These are phyloP conservation scores for Agapanthus africanus DNA, from an alignment of 106 monocot genomes.

Conservation along the genomic window DNA sequence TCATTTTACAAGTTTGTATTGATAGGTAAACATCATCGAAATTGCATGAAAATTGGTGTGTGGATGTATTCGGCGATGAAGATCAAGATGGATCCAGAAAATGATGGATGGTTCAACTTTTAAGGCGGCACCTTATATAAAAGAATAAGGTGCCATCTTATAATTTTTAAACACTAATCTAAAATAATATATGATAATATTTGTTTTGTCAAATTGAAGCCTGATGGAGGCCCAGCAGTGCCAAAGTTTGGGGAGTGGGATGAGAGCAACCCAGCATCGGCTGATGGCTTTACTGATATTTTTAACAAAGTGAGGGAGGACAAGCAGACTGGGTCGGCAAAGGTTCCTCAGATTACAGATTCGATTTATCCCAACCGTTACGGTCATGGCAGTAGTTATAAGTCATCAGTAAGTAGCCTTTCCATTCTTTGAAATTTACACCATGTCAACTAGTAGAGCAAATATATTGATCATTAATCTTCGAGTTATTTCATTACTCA, in stretches of 20 bases:
- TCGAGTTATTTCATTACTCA: not conserved
- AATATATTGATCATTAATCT: too few relatives aligned
- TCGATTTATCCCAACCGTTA: not conserved
- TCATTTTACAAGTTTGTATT: not conserved
- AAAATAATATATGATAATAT: too few relatives aligned
- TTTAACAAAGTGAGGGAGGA: constrained; percentile 72
- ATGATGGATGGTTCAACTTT: too few relatives aligned
- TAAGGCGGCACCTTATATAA: too few relatives aligned
- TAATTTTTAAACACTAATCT: too few relatives aligned
- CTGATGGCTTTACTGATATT: constrained; percentile 52
- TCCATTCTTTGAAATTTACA: not conserved
- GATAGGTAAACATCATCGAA: not conserved
- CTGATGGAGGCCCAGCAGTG: constrained; percentile 40
- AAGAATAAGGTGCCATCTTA: too few relatives aligned
- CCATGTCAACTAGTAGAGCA: too few relatives aligned
- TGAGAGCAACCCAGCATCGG: constrained; percentile 45
- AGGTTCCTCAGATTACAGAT: not conserved
- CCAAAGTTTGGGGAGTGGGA: constrained; percentile 89
- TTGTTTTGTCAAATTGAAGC: constrained; percentile 26
- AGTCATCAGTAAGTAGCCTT: not conserved
- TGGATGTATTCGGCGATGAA: too few relatives aligned
- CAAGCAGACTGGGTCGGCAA: constrained; percentile 36
- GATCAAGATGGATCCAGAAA: too few relatives aligned
- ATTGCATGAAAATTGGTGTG: not conserved
- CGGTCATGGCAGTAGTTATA: not conserved